A percentile compares a stretch with the other conserved stretches of the same genome.
Conservation (phyloP, 202 grass and related monocot species). For the Panicum virgatum region DNA sequence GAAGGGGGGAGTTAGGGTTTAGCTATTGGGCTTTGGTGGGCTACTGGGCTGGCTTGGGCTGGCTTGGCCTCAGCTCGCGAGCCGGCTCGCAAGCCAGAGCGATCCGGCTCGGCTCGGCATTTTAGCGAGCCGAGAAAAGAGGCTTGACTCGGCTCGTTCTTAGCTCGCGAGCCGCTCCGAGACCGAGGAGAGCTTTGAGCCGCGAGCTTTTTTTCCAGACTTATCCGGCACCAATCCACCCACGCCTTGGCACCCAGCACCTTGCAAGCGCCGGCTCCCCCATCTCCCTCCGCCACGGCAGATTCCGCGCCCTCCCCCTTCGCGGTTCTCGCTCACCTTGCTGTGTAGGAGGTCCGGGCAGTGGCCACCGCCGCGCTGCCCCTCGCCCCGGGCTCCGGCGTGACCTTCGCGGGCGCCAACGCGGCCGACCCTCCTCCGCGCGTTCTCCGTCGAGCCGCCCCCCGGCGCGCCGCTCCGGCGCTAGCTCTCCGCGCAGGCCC, state of each 20-base stretch:
- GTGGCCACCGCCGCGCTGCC: conserved; percentile 37
- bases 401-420: conserved; percentile 67
- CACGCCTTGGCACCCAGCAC: conserved; percentile 63
- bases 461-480: conserved; percentile 45
- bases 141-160: no score
- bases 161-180: no score
- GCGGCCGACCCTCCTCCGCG: conserved; percentile 56
- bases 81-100: no score
- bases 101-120: no score
- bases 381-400: conserved; percentile 40
- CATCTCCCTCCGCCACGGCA: conserved; percentile 32
- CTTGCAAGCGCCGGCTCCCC: conserved; percentile 34
- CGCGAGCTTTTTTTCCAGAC: no score
- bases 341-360: conserved; percentile 48
- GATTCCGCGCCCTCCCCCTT: conserved; percentile 16
- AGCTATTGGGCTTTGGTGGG: no score
- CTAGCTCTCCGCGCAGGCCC: conserved; percentile 51
- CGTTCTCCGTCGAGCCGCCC: conserved; percentile 42
- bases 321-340: conserved; percentile 53
- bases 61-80: no score
- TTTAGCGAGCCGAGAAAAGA: no score
- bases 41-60: no score
- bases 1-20: no score
- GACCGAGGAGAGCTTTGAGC: no score
- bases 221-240: conserved; percentile 78